These are phyloP conservation scores for Hemileccinum rubropunctum DNA, from an alignment of 768 basidiomycete genomes.

Conservation along the genomic window DNA sequence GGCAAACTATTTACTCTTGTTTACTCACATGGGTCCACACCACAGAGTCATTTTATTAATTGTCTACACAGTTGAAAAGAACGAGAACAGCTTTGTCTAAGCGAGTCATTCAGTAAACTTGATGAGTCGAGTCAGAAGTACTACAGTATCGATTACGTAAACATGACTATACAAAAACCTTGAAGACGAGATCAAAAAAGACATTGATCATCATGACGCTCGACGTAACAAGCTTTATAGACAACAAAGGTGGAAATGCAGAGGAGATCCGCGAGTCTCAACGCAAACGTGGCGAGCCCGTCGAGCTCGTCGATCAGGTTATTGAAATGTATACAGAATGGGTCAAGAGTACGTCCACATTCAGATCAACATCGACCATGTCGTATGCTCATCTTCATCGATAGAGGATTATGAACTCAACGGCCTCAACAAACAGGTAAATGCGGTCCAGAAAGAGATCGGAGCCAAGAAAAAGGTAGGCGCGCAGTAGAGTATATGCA, in stretches of 20 bases:
- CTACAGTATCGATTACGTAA: background rate
- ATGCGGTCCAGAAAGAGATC: constrained; percentile 93
- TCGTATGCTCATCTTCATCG: background rate
- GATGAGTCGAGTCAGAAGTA: too few relatives aligned
- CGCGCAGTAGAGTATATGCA: background rate
- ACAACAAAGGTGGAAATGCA: constrained; percentile 89
- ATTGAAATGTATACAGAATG: constrained; percentile 90
- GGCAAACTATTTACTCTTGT: constrained; percentile 24
- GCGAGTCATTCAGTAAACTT: too few relatives aligned
- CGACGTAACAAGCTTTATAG: constrained; percentile 77
- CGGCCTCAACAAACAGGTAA: constrained; percentile 74
- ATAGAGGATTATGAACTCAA: constrained; percentile 88
- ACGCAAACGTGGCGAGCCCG: constrained; percentile 82
- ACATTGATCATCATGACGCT: constrained; percentile 60
- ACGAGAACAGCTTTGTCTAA: too few relatives aligned
- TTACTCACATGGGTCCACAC: constrained; percentile 14
- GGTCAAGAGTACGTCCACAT: constrained; percentile 74
- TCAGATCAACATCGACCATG: background rate
- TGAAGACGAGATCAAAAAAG: background rate
- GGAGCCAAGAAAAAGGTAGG: constrained; percentile 86
- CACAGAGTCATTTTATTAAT: background rate
- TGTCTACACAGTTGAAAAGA: too few relatives aligned
- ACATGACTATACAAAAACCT: background rate
- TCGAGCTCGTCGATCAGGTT: constrained; percentile 92
- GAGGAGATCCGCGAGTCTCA: constrained; percentile 90